Evolutionary conservation across 345 rosid genomes (phyloP).

Genomic region (Arabidopsis thaliana): TAIR10.1 NC_003070.9:28909501-28910000

Average conservation of each 20-base stretch:
- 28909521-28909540: conserved; percentile 81
- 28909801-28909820: conserved; percentile 73
- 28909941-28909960: conserved; percentile 91
- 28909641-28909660: conserved; percentile 91
- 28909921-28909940: conserved; percentile 74
- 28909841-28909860: conserved; percentile 59
- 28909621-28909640: conserved; percentile 92
- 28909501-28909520: conserved; percentile 95
- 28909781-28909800: conserved; percentile 96
- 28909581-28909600: conserved; percentile 92
- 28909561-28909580: conserved; percentile 86
- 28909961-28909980: conserved; percentile 97
- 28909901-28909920: conserved; percentile 79
- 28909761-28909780: conserved; percentile 85
- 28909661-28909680: conserved; percentile 93
- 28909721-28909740: conserved; percentile 95
- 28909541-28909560: conserved; percentile 88
- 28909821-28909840: conserved; percentile 65
- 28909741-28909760: conserved; percentile 81
- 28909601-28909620: conserved; percentile 96
- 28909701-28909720: conserved; percentile 99
- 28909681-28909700: conserved; percentile 95
- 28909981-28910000: conserved; percentile 74
- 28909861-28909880: conserved; percentile 96
- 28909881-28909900: conserved; percentile 87